These are phyloP conservation scores for Verticillium nonalfalfae DNA, from an alignment of 2,329 filamentous ascomycete genomes.

Conservation along the genomic window DNA sequence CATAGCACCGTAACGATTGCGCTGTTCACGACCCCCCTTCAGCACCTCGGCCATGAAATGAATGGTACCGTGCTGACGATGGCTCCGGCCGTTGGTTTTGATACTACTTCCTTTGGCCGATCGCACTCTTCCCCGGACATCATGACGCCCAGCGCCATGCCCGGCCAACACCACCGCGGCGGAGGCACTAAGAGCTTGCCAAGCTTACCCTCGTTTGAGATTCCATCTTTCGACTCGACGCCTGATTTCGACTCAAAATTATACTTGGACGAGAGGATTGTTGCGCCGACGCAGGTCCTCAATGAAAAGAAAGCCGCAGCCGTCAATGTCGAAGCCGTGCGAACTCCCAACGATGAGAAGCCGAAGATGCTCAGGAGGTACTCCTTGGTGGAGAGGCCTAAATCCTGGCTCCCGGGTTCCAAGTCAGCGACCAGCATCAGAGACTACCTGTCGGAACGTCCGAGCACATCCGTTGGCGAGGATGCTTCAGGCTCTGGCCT, in stretches of 20 bases:
- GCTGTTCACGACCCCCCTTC: not conserved
- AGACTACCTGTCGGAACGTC: slow-evolving; percentile 18
- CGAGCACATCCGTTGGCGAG: slow-evolving; percentile 9
- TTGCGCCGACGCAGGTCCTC: not conserved
- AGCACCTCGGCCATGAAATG: slow-evolving; percentile 23
- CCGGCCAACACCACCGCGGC: slow-evolving; percentile 11
- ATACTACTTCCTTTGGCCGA: slow-evolving; percentile 21
- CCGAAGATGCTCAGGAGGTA: slow-evolving; percentile 30
- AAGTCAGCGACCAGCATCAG: slow-evolving; percentile 32
- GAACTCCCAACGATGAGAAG: slow-evolving; percentile 19
- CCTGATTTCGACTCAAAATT: slow-evolving; percentile 41
- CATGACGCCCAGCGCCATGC: slow-evolving; percentile 15
- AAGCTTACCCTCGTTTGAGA: slow-evolving; percentile 37
- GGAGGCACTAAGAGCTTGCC: slow-evolving; percentile 22
- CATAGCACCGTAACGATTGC: not conserved
- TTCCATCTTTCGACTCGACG: slow-evolving; percentile 46
- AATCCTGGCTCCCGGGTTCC: slow-evolving; percentile 45
- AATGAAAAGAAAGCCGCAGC: not conserved
- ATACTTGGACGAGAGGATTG: slow-evolving; percentile 21
- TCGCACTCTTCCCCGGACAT: slow-evolving; percentile 26
- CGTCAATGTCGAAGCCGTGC: slow-evolving; percentile 4
- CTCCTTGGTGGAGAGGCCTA: slow-evolving; percentile 41
- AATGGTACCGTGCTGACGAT: slow-evolving; percentile 28
- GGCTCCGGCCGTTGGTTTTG: slow-evolving; percentile 25
- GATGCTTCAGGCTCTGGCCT: slow-evolving; percentile 5